Evolutionary conservation across 2,329 filamentous ascomycete genomes (phyloP).

Genomic region (Fusarium nisikadoi): DNA sequence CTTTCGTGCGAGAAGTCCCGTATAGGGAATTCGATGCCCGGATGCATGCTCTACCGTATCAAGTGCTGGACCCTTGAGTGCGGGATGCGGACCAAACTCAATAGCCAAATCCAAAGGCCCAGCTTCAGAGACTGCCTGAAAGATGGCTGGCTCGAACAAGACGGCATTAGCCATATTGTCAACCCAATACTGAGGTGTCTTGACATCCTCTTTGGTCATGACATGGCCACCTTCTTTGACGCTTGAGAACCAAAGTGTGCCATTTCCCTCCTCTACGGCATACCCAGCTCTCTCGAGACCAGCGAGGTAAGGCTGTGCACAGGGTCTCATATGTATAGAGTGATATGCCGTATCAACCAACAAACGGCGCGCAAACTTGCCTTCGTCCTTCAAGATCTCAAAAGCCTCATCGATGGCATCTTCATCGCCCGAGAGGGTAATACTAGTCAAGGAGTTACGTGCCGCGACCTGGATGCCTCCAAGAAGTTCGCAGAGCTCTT

Average conservation of each 20-base stretch:
- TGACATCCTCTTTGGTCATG: neutral
- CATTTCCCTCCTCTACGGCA: neutral
- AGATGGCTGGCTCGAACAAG: neutral
- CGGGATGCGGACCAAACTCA: slow-evolving; percentile 9
- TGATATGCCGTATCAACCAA: slow-evolving; percentile 13
- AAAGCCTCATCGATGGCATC: neutral
- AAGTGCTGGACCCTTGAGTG: neutral
- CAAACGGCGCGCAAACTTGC: neutral
- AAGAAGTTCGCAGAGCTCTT: neutral
- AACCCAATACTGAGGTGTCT: neutral
- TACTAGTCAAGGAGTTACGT: neutral
- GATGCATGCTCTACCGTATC: neutral
- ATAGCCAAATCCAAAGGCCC: neutral
- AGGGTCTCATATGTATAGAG: neutral
- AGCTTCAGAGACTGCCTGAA: neutral
- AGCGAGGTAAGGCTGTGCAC: neutral
- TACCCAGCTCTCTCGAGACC: neutral
- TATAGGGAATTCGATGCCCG: neutral
- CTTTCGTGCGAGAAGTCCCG: neutral
- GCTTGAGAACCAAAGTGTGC: neutral
- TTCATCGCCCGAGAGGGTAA: neutral
- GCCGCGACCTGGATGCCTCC: neutral
- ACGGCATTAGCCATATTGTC: slow-evolving; percentile 5
- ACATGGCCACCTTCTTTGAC: neutral
- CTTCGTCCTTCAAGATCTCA: neutral